Conservation (phyloP, 1,139 yeast genomes). For the Yamadazyma conglobata region DNA sequence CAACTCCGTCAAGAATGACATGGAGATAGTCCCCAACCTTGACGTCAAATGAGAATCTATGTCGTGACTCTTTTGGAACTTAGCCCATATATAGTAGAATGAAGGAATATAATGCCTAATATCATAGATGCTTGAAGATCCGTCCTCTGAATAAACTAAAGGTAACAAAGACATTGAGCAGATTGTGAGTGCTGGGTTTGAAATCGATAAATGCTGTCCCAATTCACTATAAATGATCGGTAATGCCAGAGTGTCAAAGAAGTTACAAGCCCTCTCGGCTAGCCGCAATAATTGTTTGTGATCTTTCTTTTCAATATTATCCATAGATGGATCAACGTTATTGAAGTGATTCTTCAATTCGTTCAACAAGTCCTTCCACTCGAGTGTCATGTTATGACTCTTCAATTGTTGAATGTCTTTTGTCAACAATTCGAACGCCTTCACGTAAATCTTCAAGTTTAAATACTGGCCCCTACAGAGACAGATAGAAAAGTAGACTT, state of each 20-base stretch:
- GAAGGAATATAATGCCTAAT: constrained; percentile 59
- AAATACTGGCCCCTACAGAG: constrained; percentile 73
- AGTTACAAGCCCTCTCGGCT: constrained; percentile 46
- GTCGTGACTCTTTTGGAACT: constrained; percentile 52
- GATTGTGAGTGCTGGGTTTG: constrained; percentile 56
- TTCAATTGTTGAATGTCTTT: constrained; percentile 46
- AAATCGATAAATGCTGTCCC: constrained; percentile 50
- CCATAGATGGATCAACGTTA: constrained; percentile 26
- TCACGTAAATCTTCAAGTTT: constrained; percentile 60
- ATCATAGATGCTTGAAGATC: constrained; percentile 30
- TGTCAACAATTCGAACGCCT: constrained; percentile 57
- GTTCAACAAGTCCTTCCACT: constrained; percentile 49
- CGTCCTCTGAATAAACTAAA: constrained; percentile 21
- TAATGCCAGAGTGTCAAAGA: constrained; percentile 36
- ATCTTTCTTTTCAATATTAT: constrained; percentile 39
- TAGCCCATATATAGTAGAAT: constrained; percentile 71
- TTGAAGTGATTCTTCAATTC: constrained; percentile 37
- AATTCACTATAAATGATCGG: constrained; percentile 36
- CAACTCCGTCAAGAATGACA: constrained; percentile 39
- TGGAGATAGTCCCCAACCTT: constrained; percentile 60
- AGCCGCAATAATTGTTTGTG: constrained; percentile 40
- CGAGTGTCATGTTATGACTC: constrained; percentile 39
- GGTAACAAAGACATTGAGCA: constrained; percentile 61
- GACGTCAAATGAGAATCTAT: constrained; percentile 68
- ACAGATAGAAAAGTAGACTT: constrained; percentile 70